These are phyloP conservation scores for Pisolithus albus DNA, from an alignment of 768 basidiomycete species.

Conservation along the genomic window DNA sequence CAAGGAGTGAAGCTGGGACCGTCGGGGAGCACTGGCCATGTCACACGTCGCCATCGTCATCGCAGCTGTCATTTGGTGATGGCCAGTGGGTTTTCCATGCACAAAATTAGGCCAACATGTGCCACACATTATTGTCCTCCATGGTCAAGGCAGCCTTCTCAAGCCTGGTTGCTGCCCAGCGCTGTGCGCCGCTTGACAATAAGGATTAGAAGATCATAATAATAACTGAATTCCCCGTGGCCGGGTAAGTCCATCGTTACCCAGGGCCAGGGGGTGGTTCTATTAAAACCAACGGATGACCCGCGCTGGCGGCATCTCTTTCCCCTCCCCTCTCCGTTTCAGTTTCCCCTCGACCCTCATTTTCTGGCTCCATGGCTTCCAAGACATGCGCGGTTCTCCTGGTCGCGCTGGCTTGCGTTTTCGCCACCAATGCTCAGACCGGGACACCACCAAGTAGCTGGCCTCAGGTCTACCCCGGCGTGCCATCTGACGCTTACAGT, in stretches of 20 bases:
- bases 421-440: slow-evolving; percentile 18
- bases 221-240: too few relatives aligned
- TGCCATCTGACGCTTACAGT: slow-evolving; percentile 41
- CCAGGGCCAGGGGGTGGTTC: background rate
- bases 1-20: too few relatives aligned
- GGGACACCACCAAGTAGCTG: slow-evolving; percentile 25
- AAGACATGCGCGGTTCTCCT: slow-evolving; percentile 9
- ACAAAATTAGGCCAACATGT: too few relatives aligned
- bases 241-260: too few relatives aligned
- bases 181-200: too few relatives aligned
- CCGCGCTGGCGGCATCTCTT: background rate
- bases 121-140: too few relatives aligned
- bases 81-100: too few relatives aligned
- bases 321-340: background rate
- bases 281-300: slow-evolving; percentile 7
- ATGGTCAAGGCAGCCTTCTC: background rate
- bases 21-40: too few relatives aligned
- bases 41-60: too few relatives aligned
- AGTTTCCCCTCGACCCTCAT: slow-evolving; percentile 6
- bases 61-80: too few relatives aligned
- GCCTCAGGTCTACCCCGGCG: slow-evolving; percentile 38
- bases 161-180: background rate
- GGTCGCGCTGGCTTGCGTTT: background rate
- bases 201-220: too few relatives aligned
- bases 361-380: slow-evolving; percentile 14